Evolutionary conservation across 1,284 basidiomycete genomes (phyloP), one percentile per base, ranked within the genome.

Genomic region (Ganoderma lucidum): DNA sequence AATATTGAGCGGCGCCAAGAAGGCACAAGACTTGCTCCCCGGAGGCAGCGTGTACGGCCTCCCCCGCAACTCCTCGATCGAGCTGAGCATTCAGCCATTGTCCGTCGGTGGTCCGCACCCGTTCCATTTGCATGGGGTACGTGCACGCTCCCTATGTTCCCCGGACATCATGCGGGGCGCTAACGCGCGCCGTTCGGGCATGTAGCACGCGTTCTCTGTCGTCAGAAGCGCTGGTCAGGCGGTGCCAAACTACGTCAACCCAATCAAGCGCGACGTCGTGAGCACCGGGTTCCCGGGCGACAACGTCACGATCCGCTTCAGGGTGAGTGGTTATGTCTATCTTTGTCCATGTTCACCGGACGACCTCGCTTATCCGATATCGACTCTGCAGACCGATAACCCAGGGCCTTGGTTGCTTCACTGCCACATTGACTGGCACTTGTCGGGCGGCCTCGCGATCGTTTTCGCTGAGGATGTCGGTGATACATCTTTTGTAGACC

Each of bases 191-290:
- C 6, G 17, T 44, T 19, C 19, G 19, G 12, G 2, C 19, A 10
- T 10, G 0, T 37, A 77, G 75, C 76, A 77, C 55, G 28, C 72
- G 2, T 77, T 77, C 70, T 74, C 71, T 6, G 75, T 76, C 30
- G 70, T 75, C 3, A 63, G 69, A n/a, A 74, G 74, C 61, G 71
- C 75, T 2, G 74, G 74, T 0, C 64, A 63, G 48, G 10, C 68
- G 1, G 67, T 67, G 0, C 78, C 78, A 64, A 85, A 85, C 76
- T 83, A 79, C 66, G 61, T 64, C 9, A 83, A 85, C 66, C 84
- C 85, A 1, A 72, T 78, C 28, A 64, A 45, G 28, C 76, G 77
- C 8, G 77, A 78, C 62, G 73, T 73, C 28, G 77, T 78, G 19
- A 77, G 70, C 71, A 77, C 75, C n/a, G 78, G 78, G 6, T 12